phyloP scores from a whole-genome alignment of 2,329 filamentous ascomycete species.

The Dendrostoma leiphaemia region DNA sequence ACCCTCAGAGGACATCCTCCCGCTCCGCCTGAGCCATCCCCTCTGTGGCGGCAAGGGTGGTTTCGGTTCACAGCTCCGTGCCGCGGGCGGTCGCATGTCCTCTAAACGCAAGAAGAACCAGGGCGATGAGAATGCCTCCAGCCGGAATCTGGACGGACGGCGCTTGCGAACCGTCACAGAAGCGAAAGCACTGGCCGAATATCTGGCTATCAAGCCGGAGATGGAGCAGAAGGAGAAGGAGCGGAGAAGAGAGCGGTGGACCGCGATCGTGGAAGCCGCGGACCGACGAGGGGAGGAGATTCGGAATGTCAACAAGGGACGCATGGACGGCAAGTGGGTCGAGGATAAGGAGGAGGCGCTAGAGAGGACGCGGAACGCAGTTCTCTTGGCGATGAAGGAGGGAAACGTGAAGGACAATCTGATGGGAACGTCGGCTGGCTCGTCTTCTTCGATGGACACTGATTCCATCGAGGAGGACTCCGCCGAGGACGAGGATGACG shows the following conservation, averaged over 20 bases:
- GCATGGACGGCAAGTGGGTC: conserved; percentile 88
- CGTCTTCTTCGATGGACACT: conserved; percentile 37
- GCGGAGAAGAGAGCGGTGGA: conserved; percentile 78
- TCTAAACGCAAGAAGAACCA: conserved; percentile 84
- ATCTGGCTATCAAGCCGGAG: conserved; percentile 91
- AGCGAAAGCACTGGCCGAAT: conserved; percentile 92
- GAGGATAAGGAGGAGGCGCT: conserved; percentile 90
- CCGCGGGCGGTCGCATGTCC: conserved; percentile 96
- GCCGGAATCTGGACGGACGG: conserved; percentile 88
- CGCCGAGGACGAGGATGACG: conserved; percentile 34
- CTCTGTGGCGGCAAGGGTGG: conserved; percentile 94
- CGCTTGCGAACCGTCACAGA: conserved; percentile 89
- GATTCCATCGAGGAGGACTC: conserved; percentile 30
- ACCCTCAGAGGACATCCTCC: conserved; percentile 66
- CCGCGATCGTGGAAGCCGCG: conserved; percentile 80
- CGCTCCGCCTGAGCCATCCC: conserved; percentile 75
- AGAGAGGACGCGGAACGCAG: conserved; percentile 77
- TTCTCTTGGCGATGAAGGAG: conserved; percentile 66
- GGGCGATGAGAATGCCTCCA: conserved; percentile 83
- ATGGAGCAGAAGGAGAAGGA: conserved; percentile 96
- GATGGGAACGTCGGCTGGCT: conserved; percentile 49
- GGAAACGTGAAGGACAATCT: conserved; percentile 62
- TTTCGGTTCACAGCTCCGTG: conserved; percentile 94
- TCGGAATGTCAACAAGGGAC: conserved; percentile 66
- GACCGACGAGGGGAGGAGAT: conserved; percentile 84